phyloP scores from a whole-genome alignment of 225 moss, liverwort and hornwort genomes.

The Anthoceros angustus region DNA sequence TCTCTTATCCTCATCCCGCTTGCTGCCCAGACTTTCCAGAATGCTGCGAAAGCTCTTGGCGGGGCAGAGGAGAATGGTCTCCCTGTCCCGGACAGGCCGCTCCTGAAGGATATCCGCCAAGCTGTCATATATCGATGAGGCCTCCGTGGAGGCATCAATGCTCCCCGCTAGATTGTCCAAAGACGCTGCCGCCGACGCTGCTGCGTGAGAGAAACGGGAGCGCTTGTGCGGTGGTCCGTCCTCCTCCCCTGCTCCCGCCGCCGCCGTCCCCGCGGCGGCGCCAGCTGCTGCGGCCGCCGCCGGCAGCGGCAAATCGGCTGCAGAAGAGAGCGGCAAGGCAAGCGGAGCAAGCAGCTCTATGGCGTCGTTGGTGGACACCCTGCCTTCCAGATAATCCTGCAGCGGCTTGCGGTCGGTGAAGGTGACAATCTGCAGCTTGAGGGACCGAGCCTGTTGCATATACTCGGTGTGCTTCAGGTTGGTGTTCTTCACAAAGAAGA shows the following conservation, averaged over 20 bases:
- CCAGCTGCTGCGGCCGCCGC: slow-evolving; percentile 12
- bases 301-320: slow-evolving; percentile 39
- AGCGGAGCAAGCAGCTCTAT: slow-evolving; percentile 59
- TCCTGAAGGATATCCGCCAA: slow-evolving; percentile 55
- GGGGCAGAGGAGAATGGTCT: slow-evolving; percentile 73
- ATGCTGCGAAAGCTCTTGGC: slow-evolving; percentile 73
- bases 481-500: slow-evolving; percentile 62
- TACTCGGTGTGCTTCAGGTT: slow-evolving; percentile 69
- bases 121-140: slow-evolving; percentile 8
- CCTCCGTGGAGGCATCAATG: neutral
- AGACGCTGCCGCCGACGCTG: neutral
- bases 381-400: slow-evolving; percentile 84
- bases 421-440: slow-evolving; percentile 80
- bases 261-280: slow-evolving; percentile 8
- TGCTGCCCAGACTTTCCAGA: slow-evolving; percentile 28
- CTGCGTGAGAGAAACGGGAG: neutral
- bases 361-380: slow-evolving; percentile 77
- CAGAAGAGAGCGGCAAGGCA: slow-evolving; percentile 16
- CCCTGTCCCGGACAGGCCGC: slow-evolving; percentile 74
- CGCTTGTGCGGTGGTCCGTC: neutral
- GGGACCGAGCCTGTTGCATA: slow-evolving; percentile 68
- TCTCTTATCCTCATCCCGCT: slow-evolving; percentile 66
- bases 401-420: slow-evolving; percentile 87
- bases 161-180: neutral
- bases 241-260: neutral